A percentile compares a stretch with the other conserved stretches of the same genome.
phyloP scores from a whole-genome alignment of 192 early-diverging fungal genomes.

The Backusella psychrophila region DNA sequence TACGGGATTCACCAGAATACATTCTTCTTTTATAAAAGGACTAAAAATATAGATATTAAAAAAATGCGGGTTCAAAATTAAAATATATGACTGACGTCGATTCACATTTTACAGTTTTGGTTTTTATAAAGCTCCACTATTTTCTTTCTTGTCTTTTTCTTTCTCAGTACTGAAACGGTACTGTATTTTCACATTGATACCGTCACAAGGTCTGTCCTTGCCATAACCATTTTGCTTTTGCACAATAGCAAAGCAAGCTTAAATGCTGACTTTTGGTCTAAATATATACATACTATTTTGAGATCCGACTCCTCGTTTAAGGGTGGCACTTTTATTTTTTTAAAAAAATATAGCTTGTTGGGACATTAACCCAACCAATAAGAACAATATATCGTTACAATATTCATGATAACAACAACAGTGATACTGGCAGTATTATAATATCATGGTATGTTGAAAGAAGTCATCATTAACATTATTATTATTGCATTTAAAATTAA shows the following conservation, averaged over 20 bases:
- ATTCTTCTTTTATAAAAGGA: background rate
- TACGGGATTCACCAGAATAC: conserved; percentile 8
- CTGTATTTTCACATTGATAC: background rate
- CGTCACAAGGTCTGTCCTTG: background rate
- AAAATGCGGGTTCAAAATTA: background rate
- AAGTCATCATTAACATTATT: too few species aligned
- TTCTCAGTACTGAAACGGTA: background rate
- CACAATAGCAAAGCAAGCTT: background rate
- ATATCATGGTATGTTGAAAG: too few species aligned
- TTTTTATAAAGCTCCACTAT: background rate
- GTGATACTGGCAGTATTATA: too few species aligned
- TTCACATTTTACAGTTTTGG: background rate
- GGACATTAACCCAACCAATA: too few species aligned
- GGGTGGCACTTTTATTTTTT: too few species aligned
- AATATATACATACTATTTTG: background rate
- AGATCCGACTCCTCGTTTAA: background rate
- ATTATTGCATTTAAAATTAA: too few species aligned
- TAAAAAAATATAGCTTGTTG: too few species aligned
- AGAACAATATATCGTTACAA: too few species aligned
- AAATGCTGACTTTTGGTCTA: background rate
- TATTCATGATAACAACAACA: too few species aligned
- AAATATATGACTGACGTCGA: background rate
- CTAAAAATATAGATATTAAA: background rate
- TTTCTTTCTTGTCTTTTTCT: background rate
- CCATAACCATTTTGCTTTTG: background rate